These are phyloP conservation scores for Leptographium lundbergii DNA, from an alignment of 2,329 filamentous ascomycete genomes.

Conservation along the genomic window DNA sequence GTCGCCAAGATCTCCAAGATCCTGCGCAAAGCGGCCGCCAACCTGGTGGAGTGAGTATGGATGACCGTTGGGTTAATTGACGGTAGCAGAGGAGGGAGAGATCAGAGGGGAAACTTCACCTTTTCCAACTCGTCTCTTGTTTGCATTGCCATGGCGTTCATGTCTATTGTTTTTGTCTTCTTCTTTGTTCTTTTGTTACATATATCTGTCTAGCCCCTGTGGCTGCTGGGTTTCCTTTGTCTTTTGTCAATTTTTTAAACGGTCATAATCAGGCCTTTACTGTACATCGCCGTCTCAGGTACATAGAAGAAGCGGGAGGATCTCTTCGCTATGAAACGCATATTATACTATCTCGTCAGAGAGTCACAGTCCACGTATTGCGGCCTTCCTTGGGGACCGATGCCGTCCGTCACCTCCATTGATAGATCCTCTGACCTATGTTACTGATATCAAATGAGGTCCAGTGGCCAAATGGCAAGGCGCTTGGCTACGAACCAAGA, in stretches of 20 bases:
- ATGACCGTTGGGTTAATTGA: not conserved
- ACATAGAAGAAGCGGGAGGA: not conserved
- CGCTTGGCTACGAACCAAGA: conserved; percentile 26
- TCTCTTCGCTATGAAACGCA: not conserved
- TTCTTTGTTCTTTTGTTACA: not conserved
- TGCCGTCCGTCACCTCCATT: not conserved
- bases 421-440: not conserved
- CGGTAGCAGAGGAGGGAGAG: not conserved
- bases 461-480: conserved; percentile 21
- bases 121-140: not conserved
- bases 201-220: not conserved
- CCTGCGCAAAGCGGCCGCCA: conserved; percentile 44
- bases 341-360: too few relatives aligned
- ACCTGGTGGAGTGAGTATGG: conserved; percentile 8
- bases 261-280: not conserved
- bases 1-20: conserved; percentile 61
- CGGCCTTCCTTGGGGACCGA: too few relatives aligned
- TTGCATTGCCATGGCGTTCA: conserved; percentile 11
- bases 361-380: too few relatives aligned
- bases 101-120: too few relatives aligned
- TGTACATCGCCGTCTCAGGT: not conserved
- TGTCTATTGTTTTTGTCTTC: not conserved
- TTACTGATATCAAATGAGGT: not conserved
- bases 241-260: not conserved
- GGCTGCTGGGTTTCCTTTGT: not conserved